Base-by-base conservation (phyloP, 2,329 filamentous ascomycete species). In the Mycosphaerelloides madeirae region DNA sequence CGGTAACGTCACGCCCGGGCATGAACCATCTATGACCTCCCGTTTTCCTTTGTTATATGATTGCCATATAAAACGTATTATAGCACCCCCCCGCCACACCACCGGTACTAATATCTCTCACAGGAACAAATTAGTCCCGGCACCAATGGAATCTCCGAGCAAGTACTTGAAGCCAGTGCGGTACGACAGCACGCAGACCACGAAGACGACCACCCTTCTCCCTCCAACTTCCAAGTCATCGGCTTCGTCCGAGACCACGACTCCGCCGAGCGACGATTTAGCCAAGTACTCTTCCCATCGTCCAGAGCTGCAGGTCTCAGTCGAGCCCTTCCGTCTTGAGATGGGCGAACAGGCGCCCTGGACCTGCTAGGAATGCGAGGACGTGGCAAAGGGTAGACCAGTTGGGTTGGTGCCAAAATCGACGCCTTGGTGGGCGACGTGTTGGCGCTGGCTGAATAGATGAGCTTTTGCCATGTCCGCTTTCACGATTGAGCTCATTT, bases 1-100 rank as follows among this genome's bases (percentile, higher is more conserved):
- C 77, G 81, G 69, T 83, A 76, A 70, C 49, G 43, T 53, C 46
- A 29, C 35, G 39, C 38, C 39, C 31, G 48, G 41, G n/a, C n/a
- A n/a, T n/a, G 38, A 43, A 29, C 40, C 53, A 50, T 44, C 38
- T 40, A 50, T 31, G 39, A 47, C 45, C 19, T 18, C 25, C 22
- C 8, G 12, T n/a, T 48, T 52, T 48, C 37, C 25, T 50, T 49
- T 48, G 28, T 29, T 35, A 20, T 41, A 25, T 25, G 9, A 5
- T 36, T 47, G 13, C 31, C 5, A 25, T 38, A 38, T 19, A 25
- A 47, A 44, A 51, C 41, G 38, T 50, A 49, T n/a, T 34, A 36
- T 43, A 37, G 14, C 36, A 32, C 37, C 37, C 15, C 36, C 34
- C 29, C 22, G 16, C 19, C 9, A 14, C 15, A 38, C 41, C 34